Evolutionary conservation across 2,329 filamentous ascomycete genomes (phyloP).

Genomic region (Scedosporium aurantiacum): DNA sequence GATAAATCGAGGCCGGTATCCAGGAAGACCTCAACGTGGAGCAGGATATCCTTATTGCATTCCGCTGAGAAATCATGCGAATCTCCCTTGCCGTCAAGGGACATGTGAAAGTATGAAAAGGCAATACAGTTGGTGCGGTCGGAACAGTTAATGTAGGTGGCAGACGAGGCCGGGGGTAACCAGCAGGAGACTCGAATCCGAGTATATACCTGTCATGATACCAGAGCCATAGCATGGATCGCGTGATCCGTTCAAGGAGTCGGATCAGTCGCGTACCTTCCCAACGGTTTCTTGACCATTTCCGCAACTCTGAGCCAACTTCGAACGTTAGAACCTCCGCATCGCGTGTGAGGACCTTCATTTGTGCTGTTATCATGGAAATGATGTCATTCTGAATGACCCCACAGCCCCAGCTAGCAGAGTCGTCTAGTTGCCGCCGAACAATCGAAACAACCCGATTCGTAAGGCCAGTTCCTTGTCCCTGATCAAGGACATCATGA

Average conservation of each 20-base stretch:
- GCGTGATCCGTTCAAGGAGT: slow-evolving; percentile 74
- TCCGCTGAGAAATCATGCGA: slow-evolving; percentile 86
- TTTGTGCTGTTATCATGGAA: slow-evolving; percentile 35
- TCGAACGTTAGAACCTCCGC: slow-evolving; percentile 22
- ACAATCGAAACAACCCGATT: slow-evolving; percentile 87
- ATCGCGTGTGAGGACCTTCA: slow-evolving; percentile 28
- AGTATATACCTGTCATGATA: slow-evolving; percentile 71
- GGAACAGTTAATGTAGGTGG: slow-evolving; percentile 67
- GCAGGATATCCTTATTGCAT: slow-evolving; percentile 84
- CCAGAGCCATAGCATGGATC: slow-evolving; percentile 69
- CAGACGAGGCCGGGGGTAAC: slow-evolving; percentile 63
- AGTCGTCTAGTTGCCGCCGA: slow-evolving; percentile 73
- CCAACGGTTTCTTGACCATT: slow-evolving; percentile 68
- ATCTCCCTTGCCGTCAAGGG: slow-evolving; percentile 86
- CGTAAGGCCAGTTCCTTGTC: slow-evolving; percentile 66
- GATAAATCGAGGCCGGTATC: slow-evolving; percentile 70
- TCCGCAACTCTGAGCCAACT: slow-evolving; percentile 28
- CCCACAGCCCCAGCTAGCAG: slow-evolving; percentile 74
- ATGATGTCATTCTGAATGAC: slow-evolving; percentile 48
- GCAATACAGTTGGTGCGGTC: slow-evolving; percentile 83
- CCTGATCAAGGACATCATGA: slow-evolving; percentile 54
- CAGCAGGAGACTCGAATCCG: slow-evolving; percentile 41
- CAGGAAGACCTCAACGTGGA: slow-evolving; percentile 79
- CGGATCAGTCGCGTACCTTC: slow-evolving; percentile 80
- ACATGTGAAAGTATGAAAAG: slow-evolving; percentile 96